Conservation (phyloP, 495 filamentous ascomycete genomes). For the Talaromyces ruber region DNA sequence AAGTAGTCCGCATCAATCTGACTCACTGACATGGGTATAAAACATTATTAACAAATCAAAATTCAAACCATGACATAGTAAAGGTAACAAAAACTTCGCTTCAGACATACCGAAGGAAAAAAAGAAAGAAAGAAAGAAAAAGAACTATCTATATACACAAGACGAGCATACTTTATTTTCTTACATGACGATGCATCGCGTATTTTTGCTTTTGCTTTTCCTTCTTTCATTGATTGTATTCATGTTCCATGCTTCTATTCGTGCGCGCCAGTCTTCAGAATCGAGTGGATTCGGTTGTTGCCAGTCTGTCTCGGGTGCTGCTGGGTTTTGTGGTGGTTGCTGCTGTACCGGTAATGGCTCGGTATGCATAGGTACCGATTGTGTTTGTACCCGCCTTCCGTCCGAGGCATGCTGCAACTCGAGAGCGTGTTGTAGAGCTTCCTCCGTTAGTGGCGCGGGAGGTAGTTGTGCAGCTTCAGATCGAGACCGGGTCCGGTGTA, state of each 20-base stretch:
- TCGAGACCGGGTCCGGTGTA: not conserved
- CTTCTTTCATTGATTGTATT: slow-evolving; percentile 6
- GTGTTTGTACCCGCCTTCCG: not conserved
- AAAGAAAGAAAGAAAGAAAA: not conserved
- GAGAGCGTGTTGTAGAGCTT: not conserved
- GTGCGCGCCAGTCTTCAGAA: not conserved
- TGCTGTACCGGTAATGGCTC: not conserved
- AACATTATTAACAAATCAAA: not conserved
- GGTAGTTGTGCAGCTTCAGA: not conserved
- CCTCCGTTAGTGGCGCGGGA: not conserved
- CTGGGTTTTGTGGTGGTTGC: not conserved
- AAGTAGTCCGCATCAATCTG: not conserved
- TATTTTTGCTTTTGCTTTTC: slow-evolving; percentile 2
- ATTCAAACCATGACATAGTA: not conserved
- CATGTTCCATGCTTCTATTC: slow-evolving; percentile 6
- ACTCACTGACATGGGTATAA: not conserved
- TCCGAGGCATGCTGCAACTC: not conserved
- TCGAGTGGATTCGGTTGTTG: not conserved
- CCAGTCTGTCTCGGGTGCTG: not conserved
- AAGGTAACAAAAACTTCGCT: not conserved
- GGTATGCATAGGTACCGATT: not conserved
- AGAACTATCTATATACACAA: not conserved
- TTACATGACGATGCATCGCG: slow-evolving; percentile 6
- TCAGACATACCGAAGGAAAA: not conserved
- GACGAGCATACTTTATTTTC: not conserved